phyloP scores from a whole-genome alignment of 2,329 filamentous ascomycete species.

The Zalaria sp. region DNA sequence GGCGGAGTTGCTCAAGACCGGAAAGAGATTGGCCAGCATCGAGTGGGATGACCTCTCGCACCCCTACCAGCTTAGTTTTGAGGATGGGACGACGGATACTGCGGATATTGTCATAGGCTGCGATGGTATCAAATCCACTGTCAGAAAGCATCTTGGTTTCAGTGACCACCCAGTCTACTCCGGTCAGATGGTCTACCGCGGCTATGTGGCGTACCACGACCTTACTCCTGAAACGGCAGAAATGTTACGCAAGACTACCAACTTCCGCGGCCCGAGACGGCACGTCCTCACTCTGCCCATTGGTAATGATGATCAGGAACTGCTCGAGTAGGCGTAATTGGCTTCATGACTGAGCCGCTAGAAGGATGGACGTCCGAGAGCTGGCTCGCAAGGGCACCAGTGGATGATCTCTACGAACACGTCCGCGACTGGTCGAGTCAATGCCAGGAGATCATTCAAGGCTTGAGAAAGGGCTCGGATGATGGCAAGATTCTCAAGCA shows the following conservation, averaged over 20 bases:
- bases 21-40: conserved; percentile 11
- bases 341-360: conserved; percentile 23
- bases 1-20: conserved; percentile 14
- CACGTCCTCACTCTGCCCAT: conserved; percentile 24
- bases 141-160: conserved; percentile 37
- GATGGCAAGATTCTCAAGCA: not conserved
- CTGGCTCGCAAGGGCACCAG: conserved; percentile 16
- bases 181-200: conserved; percentile 29
- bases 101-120: conserved; percentile 39
- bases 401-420: conserved; percentile 20
- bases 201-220: conserved; percentile 13
- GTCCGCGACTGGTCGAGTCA: conserved; percentile 16
- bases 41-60: conserved; percentile 20
- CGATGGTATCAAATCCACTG: conserved; percentile 45
- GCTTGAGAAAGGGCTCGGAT: not conserved
- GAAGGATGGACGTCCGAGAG: conserved; percentile 15
- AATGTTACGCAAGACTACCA: not conserved
- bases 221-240: conserved; percentile 2
- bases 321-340: conserved; percentile 20
- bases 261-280: conserved; percentile 1
- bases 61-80: conserved; percentile 27
- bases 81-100: conserved; percentile 26
- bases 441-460: not conserved
- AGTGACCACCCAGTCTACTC: conserved; percentile 34
- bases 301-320: conserved; percentile 20